A percentile compares a stretch with the other conserved stretches of the same genome.
phyloP scores from a whole-genome alignment of 1,284 basidiomycete genomes.

The Ganoderma resinaceum region DNA sequence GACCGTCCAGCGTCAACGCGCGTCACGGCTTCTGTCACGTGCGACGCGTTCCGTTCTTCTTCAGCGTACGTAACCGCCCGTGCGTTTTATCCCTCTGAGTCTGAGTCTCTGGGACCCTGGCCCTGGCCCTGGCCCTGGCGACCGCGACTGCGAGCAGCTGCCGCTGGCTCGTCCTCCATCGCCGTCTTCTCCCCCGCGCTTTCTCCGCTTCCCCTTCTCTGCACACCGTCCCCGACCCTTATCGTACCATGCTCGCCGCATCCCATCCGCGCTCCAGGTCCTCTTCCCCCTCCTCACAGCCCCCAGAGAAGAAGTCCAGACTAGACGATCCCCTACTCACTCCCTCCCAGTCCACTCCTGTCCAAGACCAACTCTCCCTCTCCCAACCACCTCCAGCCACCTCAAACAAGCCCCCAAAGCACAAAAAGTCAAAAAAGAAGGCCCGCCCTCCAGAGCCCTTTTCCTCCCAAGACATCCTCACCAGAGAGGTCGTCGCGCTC shows the following conservation, averaged over 20 bases:
- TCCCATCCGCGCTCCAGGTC: slow-evolving; percentile 25
- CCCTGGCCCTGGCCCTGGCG: background rate
- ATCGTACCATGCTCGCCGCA: slow-evolving; percentile 18
- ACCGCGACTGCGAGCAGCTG: background rate
- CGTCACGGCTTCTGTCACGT: slow-evolving; percentile 25
- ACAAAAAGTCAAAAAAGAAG: slow-evolving; percentile 37
- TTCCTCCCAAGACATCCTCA: slow-evolving; percentile 79
- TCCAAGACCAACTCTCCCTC: slow-evolving; percentile 17
- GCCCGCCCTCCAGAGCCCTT: slow-evolving; percentile 63
- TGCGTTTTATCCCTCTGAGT: background rate
- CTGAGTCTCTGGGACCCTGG: too few species aligned
- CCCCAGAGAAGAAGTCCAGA: slow-evolving; percentile 49
- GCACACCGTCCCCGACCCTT: background rate
- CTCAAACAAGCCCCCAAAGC: slow-evolving; percentile 25
- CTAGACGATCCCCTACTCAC: slow-evolving; percentile 33
- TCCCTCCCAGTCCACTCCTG: background rate
- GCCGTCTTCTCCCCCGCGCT: background rate
- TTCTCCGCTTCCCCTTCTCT: background rate
- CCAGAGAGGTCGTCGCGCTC: slow-evolving; percentile 72
- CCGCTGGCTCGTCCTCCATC: background rate
- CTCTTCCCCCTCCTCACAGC: slow-evolving; percentile 7
- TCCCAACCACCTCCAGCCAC: slow-evolving; percentile 24
- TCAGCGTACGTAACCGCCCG: background rate
- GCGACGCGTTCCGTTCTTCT: slow-evolving; percentile 22
- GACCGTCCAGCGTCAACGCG: slow-evolving; percentile 10